These are phyloP conservation scores for Penicillium dipodomyicola DNA, from an alignment of 495 filamentous ascomycete genomes.

Conservation along the genomic window DNA sequence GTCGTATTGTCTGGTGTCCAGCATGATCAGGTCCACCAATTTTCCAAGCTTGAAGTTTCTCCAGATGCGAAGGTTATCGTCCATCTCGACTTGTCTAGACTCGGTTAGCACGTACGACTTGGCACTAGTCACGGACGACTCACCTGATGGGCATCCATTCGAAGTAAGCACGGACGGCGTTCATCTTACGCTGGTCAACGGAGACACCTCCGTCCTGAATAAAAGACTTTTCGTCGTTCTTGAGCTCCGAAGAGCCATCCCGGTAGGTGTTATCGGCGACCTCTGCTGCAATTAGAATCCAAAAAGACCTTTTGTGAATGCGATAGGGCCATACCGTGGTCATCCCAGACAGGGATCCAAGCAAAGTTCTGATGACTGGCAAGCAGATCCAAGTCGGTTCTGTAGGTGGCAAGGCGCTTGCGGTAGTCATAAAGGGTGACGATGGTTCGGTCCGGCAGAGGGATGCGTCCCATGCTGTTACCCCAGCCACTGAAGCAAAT, in stretches of 20 bases:
- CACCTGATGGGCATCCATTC: constrained; percentile 59
- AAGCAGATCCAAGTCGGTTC: constrained; percentile 60
- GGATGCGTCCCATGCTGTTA: constrained; percentile 5
- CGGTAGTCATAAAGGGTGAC: constrained; percentile 58
- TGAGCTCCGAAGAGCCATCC: constrained; percentile 51
- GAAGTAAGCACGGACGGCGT: constrained; percentile 68
- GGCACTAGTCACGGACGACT: neutral
- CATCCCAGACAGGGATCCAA: constrained; percentile 72
- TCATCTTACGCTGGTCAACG: constrained; percentile 66
- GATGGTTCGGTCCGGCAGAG: constrained; percentile 49
- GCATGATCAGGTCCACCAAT: constrained; percentile 64
- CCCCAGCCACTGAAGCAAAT: constrained; percentile 2
- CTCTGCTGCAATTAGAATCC: constrained; percentile 34
- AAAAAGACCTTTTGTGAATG: constrained; percentile 3
- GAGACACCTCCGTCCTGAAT: constrained; percentile 52
- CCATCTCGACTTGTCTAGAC: constrained; percentile 54
- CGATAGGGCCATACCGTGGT: constrained; percentile 47
- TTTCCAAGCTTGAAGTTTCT: constrained; percentile 62
- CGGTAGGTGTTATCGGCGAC: constrained; percentile 63
- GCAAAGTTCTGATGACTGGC: constrained; percentile 56
- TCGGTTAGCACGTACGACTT: neutral
- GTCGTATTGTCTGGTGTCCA: constrained; percentile 67
- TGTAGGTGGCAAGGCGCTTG: constrained; percentile 56
- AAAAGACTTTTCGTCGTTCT: constrained; percentile 62
- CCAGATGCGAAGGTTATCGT: constrained; percentile 70